Conservation (phyloP, 208 protist species). For the Crithidia fasciculata region DNA sequence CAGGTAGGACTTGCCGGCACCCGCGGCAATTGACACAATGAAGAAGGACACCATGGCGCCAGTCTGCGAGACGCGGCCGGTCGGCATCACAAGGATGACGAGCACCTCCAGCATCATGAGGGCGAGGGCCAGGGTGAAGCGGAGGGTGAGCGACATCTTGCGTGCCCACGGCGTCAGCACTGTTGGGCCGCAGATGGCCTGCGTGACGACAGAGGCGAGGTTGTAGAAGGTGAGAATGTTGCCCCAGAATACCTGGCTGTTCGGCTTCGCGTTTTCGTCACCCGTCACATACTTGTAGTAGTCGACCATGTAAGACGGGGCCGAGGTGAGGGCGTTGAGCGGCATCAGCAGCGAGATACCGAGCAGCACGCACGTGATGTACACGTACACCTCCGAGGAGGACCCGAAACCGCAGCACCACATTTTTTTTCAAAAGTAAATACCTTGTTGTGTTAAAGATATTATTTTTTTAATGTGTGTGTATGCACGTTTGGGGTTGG, state of each 20-base stretch:
- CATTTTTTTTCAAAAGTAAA: slow-evolving; percentile 25
- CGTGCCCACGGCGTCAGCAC: slow-evolving; percentile 62
- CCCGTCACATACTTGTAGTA: slow-evolving; percentile 85
- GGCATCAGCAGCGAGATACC: slow-evolving; percentile 89
- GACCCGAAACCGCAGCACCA: slow-evolving; percentile 41
- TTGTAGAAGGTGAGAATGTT: slow-evolving; percentile 88
- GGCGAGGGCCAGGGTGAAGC: slow-evolving; percentile 56
- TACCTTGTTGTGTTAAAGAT: background rate
- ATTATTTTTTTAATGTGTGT: no score
- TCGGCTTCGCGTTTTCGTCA: slow-evolving; percentile 48
- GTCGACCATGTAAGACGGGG: slow-evolving; percentile 79
- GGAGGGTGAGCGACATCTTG: slow-evolving; percentile 55
- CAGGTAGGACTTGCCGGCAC: slow-evolving; percentile 79
- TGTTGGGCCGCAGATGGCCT: slow-evolving; percentile 69
- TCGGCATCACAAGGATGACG: slow-evolving; percentile 63
- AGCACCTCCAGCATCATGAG: slow-evolving; percentile 77
- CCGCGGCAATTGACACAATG: slow-evolving; percentile 58
- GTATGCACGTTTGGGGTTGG: background rate
- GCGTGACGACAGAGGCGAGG: slow-evolving; percentile 66
- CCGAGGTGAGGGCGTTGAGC: slow-evolving; percentile 86
- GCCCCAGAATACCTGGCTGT: slow-evolving; percentile 57
- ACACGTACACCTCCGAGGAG: slow-evolving; percentile 63
- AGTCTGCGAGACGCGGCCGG: slow-evolving; percentile 44
- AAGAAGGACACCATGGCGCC: slow-evolving; percentile 75
- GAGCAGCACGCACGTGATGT: slow-evolving; percentile 79